Evolutionary conservation across 192 early-diverging fungal genomes (phyloP).

Genomic region (Podila epicladia): DNA sequence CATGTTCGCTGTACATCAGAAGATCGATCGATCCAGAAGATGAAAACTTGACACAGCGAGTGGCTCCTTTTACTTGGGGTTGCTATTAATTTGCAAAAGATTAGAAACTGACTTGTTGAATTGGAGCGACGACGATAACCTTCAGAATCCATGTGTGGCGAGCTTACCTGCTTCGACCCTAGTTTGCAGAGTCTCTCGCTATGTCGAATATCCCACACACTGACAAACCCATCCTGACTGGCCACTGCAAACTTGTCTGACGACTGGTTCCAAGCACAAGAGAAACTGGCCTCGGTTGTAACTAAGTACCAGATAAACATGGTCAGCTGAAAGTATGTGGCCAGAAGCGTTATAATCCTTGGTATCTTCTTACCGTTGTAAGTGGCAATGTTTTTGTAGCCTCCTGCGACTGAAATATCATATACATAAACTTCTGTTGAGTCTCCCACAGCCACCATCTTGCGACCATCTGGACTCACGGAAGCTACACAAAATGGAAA

Average conservation of each 20-base stretch:
- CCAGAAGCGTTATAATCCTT: neutral
- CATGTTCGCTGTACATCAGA: slow-evolving; percentile 83
- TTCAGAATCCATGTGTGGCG: too few relatives aligned
- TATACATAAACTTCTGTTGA: slow-evolving; percentile 87
- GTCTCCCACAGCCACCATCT: slow-evolving; percentile 94
- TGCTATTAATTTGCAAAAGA: slow-evolving; percentile 39
- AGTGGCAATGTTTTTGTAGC: slow-evolving; percentile 78
- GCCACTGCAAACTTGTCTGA: slow-evolving; percentile 96
- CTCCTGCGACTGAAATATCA: slow-evolving; percentile 71
- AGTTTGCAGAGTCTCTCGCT: slow-evolving; percentile 82
- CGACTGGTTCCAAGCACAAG: slow-evolving; percentile 94
- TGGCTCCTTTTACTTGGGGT: slow-evolving; percentile 74
- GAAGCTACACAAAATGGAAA: slow-evolving; percentile 55
- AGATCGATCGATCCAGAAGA: slow-evolving; percentile 91
- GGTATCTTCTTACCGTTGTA: slow-evolving; percentile 64
- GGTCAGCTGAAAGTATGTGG: neutral
- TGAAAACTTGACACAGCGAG: slow-evolving; percentile 92
- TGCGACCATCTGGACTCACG: slow-evolving; percentile 91
- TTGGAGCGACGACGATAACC: neutral
- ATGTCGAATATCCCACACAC: slow-evolving; percentile 91
- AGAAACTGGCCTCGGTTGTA: slow-evolving; percentile 88
- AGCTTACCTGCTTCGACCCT: slow-evolving; percentile 70
- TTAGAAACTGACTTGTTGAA: neutral
- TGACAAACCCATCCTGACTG: slow-evolving; percentile 92
- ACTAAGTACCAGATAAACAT: slow-evolving; percentile 46